These are phyloP conservation scores for Lodderomyces metapsilosis DNA, from an alignment of 1,139 yeast species.

Conservation along the genomic window DNA sequence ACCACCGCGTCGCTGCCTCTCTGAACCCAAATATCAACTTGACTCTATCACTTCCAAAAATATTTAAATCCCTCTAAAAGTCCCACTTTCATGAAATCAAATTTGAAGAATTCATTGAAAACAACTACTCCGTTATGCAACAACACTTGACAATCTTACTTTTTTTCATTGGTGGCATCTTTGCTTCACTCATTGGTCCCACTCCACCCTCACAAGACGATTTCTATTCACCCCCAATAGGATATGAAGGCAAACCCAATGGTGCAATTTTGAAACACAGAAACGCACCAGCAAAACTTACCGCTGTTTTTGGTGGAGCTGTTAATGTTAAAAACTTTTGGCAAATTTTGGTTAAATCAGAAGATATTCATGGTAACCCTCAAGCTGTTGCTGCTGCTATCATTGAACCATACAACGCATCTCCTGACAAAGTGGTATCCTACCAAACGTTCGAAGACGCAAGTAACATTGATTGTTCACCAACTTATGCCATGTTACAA, in stretches of 20 bases:
- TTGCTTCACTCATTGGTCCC: conserved; percentile 1
- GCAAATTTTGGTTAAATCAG: conserved; percentile 33
- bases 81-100: too few relatives aligned
- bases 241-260: conserved; percentile 21
- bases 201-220: conserved; percentile 19
- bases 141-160: neutral
- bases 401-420: conserved; percentile 29
- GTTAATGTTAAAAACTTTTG: conserved; percentile 20
- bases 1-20: too few relatives aligned
- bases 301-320: conserved; percentile 14
- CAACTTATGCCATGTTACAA: conserved; percentile 15
- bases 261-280: conserved; percentile 29
- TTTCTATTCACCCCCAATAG: conserved; percentile 27
- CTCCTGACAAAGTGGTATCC: conserved; percentile 21
- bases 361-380: conserved; percentile 30
- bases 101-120: too few relatives aligned
- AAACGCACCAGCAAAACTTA: conserved; percentile 20
- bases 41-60: too few relatives aligned
- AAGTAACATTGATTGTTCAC: conserved; percentile 14
- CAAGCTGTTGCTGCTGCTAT: conserved; percentile 31
- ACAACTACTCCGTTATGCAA: too few relatives aligned
- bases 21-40: too few relatives aligned
- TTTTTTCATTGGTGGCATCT: neutral
- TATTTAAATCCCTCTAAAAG: too few relatives aligned
- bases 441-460: conserved; percentile 19